Base-by-base conservation (phyloP, 2,329 filamentous ascomycete genomes). In the Trichoderma sp. region DNA sequence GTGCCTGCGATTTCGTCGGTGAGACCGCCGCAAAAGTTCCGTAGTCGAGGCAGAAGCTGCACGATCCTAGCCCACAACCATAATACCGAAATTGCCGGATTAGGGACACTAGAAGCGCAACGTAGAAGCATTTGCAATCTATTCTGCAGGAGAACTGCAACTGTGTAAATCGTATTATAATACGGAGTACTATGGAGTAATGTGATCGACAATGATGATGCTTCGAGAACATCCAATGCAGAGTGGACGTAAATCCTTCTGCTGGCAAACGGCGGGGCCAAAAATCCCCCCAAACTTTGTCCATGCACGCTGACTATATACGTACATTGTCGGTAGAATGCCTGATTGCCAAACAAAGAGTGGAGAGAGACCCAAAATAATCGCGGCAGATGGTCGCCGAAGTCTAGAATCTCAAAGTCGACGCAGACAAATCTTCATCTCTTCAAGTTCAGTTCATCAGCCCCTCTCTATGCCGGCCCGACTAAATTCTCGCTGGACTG, bases 11-110 rank as follows among this genome's bases (percentile, higher is more conserved):
- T 45, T 9, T 54, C 12, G 53, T 54, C 61, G 61, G 61, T 34
- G 35, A 56, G 50, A 15, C 50, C 50, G 61, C 61, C 17, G 48
- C 61, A 64, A 64, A 64, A 64, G 61, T 64, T 64, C 61, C 58
- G 6, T 7, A 25, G 25, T 15, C 1, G 35, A 42, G 29, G 2
- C 61, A 54, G 25, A 32, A 29, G 13, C 25, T 29, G 13, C 37
- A 50, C 39, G 19, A 29, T 34, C 48, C 34, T 37, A 48, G 42
- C 42, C 42, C 60, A 45, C 50, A 54, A 12, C 8, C 35, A 54
- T 42, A 64, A 54, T 42, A 64, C 61, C 61, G 50, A 64, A 25
- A 56, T 64, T 34, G 50, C 61, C 50, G 50, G n/a, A 12, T 56
- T 64, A 3, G 50, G 48, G 48, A 32, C 58, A 58, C 29, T 50